Base-by-base conservation (phyloP, 2,329 filamentous ascomycete species). In the Neocucurbitaria cava region DNA sequence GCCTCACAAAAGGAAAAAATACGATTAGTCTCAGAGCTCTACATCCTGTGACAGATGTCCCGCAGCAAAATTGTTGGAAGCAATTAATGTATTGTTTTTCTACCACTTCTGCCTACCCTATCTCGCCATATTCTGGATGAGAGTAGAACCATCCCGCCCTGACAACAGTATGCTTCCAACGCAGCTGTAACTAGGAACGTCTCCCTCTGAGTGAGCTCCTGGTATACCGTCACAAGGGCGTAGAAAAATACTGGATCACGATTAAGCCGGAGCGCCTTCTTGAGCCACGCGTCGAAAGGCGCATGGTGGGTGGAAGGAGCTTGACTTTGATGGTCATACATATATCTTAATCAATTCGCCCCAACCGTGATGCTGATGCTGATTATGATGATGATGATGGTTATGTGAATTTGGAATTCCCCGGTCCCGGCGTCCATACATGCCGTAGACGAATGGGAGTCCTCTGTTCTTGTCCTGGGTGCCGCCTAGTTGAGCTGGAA, bases 211-310 rank as follows among this genome's bases (percentile, higher is more conserved):
- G n/a, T n/a, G 88, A 88, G 83, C 81, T 85, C 85, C 92, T 90
- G 90, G 92, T 95, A 89, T 82, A 83, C 84, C 84, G 87, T 89
- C 86, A 83, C 76, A 77, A 55, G 85, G 91, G 92, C 92, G 89
- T 82, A 96, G 85, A 96, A 70, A 48, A 69, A 76, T 64, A 61
- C 59, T 54, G 72, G 89, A 91, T 91, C 90, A 89, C 91, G 89
- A 96, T 95, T 96, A 96, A 97, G 93, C 93, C 92, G 93, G 93
- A 96, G 92, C 91, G 86, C 86, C 88, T 89, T 88, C 87, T 93
- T 88, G 85, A 91, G 88, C 87, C 84, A 87, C 83, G 82, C 81
- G 79, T 85, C 81, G 90, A 96, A 80, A 96, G 90, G 86, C 82
- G 76, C 76, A 79, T 82, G 87, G 87, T 89, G 91, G 88, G 87